A percentile compares a stretch with the other conserved stretches of the same genome.
Conservation (phyloP, 768 basidiomycete species). For the Crepidotus variabilis region DNA sequence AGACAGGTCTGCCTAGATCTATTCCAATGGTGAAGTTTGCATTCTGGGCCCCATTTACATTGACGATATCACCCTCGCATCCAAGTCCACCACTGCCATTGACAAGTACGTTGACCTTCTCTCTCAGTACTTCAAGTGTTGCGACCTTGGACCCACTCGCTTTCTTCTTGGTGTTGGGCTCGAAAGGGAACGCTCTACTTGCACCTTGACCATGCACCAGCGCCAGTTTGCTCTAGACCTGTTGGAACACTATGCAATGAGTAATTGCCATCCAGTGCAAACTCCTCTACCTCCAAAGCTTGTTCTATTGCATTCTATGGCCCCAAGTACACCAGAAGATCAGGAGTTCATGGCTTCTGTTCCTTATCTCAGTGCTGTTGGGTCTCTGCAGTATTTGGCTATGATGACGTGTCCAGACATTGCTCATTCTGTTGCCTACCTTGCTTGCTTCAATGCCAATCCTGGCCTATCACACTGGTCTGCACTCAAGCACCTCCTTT, state of each 20-base stretch:
- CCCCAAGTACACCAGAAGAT: constrained; percentile 21
- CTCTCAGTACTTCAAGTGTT: no score
- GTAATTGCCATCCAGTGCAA: constrained; percentile 24
- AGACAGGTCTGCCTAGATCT: constrained; percentile 17
- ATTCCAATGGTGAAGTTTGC: constrained; percentile 9
- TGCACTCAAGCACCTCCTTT: constrained; percentile 27
- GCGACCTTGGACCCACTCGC: constrained; percentile 10
- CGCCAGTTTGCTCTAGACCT: no score
- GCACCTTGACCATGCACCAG: neutral
- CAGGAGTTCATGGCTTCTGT: neutral
- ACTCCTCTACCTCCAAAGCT: constrained; percentile 27
- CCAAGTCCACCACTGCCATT: no score
- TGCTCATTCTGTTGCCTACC: constrained; percentile 4
- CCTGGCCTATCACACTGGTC: constrained; percentile 26
- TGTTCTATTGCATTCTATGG: constrained; percentile 15
- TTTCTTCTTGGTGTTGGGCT: no score
- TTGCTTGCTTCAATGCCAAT: constrained; percentile 16
- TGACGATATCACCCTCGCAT: no score
- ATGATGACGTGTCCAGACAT: constrained; percentile 20
- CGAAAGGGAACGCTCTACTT: no score
- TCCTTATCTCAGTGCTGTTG: constrained; percentile 25
- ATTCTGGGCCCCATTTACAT: constrained; percentile 18
- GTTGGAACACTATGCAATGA: constrained; percentile 23
- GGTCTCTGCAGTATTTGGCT: constrained; percentile 25
- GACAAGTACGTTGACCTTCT: no score